Conservation (phyloP, 2,329 filamentous ascomycete species). For the Tolypocladium inflatum region DNA sequence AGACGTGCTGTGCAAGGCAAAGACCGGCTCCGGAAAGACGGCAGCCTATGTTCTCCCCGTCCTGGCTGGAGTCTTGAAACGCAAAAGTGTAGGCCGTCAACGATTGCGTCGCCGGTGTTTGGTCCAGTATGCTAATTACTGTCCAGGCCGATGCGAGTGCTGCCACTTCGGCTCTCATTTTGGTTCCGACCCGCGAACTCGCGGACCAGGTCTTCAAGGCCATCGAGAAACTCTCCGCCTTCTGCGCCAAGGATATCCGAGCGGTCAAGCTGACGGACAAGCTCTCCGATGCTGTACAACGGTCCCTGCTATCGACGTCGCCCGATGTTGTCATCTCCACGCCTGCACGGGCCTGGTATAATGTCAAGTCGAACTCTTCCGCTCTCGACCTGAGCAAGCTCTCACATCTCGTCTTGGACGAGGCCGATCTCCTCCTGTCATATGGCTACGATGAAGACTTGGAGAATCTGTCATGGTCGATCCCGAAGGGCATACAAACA, state of each 20-base stretch:
- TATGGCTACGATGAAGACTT: constrained; percentile 93
- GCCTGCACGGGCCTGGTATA: constrained; percentile 71
- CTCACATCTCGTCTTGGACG: constrained; percentile 77
- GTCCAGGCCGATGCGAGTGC: constrained; percentile 38
- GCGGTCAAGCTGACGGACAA: constrained; percentile 84
- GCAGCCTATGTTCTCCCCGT: constrained; percentile 89
- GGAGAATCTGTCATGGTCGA: constrained; percentile 62
- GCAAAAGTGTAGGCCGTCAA: constrained; percentile 49
- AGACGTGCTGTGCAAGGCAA: constrained; percentile 84
- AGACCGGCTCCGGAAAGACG: constrained; percentile 94
- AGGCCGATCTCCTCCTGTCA: constrained; percentile 85
- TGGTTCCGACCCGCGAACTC: constrained; percentile 90
- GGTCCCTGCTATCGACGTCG: constrained; percentile 72
- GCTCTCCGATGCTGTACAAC: constrained; percentile 79
- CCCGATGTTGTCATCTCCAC: constrained; percentile 91
- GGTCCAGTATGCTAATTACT: constrained; percentile 1
- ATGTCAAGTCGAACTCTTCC: constrained; percentile 55
- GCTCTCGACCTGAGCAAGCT: constrained; percentile 63
- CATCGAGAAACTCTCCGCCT: constrained; percentile 66
- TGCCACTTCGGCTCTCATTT: constrained; percentile 67
- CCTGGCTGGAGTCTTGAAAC: constrained; percentile 73
- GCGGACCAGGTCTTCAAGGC: constrained; percentile 82
- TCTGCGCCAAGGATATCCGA: constrained; percentile 76
- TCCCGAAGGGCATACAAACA: constrained; percentile 82
- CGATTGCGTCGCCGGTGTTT: no score